Evolutionary conservation across 1,139 yeast genomes (phyloP), one percentile per base, ranked within the genome.

Genomic region (Lodderomyces jiufengensis): DNA sequence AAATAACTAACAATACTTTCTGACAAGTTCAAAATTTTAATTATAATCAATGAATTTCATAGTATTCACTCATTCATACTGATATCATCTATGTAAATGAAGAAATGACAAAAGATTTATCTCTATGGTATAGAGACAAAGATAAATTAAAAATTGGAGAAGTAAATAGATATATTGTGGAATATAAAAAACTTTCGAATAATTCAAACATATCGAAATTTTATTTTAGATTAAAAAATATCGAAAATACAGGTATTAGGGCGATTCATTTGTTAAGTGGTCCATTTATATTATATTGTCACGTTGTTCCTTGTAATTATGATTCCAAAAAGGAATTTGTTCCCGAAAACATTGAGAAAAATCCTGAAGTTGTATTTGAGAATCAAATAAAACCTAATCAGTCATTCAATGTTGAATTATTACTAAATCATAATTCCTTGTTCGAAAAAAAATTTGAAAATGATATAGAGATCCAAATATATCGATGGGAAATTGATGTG

Each of bases 401-500:
- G 43, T 58, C 73, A 0, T 78, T 77, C 48, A 73, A 71, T 41
- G 76, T 73, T 2, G 55, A 57, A 34, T 52, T 78, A 15, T 37
- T 53, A n/a, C 46, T 82, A 55, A 60, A 66, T 47, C 70, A 77
- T 20, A 78, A 74, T 65, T 44, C 72, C 55, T 43, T 48, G 16
- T 44, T 39, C 9, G 44, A 44, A 4, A 29, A 42, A 37, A 15
- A 46, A 45, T 21, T 40, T 39, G 33, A 24, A 49, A 30, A 48
- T 46, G 57, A 38, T 9, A 37, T 37, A 10, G 10, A 14, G 3
- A 9, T 21, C 9, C 45, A 50, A 15, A 38, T 39, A 10, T 81
- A 80, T 49, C 72, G 74, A 11, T 92, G 97, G 97, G 63, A 75
- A 2, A 75, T 92, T 3, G 97, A 92, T 52, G 76, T 92, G 4